Evolutionary conservation across 2,329 filamentous ascomycete genomes (phyloP), one percentile per base, ranked within the genome.

Genomic region (Trichoderma aggressivum): DNA sequence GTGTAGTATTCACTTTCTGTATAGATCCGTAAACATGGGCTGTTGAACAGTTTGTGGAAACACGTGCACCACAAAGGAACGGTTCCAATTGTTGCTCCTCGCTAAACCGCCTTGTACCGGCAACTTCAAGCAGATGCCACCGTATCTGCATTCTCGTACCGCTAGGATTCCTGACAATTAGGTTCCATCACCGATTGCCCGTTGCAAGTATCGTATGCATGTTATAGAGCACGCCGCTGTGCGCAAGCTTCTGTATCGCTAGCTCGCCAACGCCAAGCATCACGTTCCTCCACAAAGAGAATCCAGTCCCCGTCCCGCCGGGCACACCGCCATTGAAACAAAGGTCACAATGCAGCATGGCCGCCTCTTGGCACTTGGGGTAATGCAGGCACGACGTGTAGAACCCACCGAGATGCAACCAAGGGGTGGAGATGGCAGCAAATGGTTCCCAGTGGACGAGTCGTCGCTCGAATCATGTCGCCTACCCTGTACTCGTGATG

Each of bases 301-400:
- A 26, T 16, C 53, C 24, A 28, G 53, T n/a, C 24, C 28, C 14
- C 28, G 14, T 66, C 21, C 53, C 14, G 18, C 6, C 50, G 26
- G 12, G 18, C 53, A 59, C 64, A 67, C 64, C 64, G 64, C 64
- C 53, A 32, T 47, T 67, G 64, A 58, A 18, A 32, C n/a, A 14
- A 58, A 3, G 14, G 24, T 24, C 55, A 50, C n/a, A 24, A 59
- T 55, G 21, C n/a, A 43, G 34, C 53, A 47, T 59, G 32, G 32
- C 63, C 24, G 21, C 7, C 16, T 59, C 64, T 67, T 67, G 53
- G 64, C 64, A 47, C 50, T 67, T 58, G 53, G 55, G 36, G 26
- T 67, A 50, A 59, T 67, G 64, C 53, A 67, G 64, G 55, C 53
- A 67, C 64, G 36, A 24, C 26, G 55, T 59, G 55, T 34, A 10